A percentile compares a stretch with the other conserved stretches of the same genome.
Evolutionary conservation across 1,284 basidiomycete genomes (phyloP).

Genomic region (Moesziomyces antarcticus): DNA sequence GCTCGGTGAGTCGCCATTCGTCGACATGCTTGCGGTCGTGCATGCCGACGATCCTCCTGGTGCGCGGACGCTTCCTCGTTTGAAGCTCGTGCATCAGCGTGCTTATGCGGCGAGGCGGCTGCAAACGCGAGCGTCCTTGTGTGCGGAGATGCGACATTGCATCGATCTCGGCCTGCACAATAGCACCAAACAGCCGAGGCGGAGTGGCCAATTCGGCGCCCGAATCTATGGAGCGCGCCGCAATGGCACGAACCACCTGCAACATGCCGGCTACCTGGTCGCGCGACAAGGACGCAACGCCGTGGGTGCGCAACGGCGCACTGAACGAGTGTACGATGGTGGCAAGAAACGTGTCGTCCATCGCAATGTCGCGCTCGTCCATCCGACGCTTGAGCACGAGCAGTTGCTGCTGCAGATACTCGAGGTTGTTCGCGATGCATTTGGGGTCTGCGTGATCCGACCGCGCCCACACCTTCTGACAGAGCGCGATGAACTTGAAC

Average conservation of each 20-base stretch:
- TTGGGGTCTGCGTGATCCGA: no score
- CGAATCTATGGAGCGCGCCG: background rate
- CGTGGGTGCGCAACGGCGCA: conserved; percentile 27
- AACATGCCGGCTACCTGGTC: conserved; percentile 1
- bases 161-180: conserved; percentile 29
- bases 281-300: background rate
- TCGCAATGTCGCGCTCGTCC: conserved; percentile 10
- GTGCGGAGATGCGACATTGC: background rate
- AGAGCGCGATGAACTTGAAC: no score
- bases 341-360: conserved; percentile 37
- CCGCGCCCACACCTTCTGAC: no score
- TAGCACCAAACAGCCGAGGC: conserved; percentile 7
- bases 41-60: background rate
- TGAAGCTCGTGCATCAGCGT: conserved; percentile 6
- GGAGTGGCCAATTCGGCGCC: background rate
- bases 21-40: background rate
- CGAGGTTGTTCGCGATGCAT: background rate
- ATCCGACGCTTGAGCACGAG: conserved; percentile 2
- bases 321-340: conserved; percentile 25
- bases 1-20: conserved; percentile 5
- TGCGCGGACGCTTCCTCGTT: background rate
- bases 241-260: conserved; percentile 9
- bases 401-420: background rate
- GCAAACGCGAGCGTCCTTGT: no score
- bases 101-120: background rate